Evolutionary conservation across 164 flowering plant genomes (phyloP), one percentile per base, ranked within the genome.

Genomic region (Protea cynaroides): DNA sequence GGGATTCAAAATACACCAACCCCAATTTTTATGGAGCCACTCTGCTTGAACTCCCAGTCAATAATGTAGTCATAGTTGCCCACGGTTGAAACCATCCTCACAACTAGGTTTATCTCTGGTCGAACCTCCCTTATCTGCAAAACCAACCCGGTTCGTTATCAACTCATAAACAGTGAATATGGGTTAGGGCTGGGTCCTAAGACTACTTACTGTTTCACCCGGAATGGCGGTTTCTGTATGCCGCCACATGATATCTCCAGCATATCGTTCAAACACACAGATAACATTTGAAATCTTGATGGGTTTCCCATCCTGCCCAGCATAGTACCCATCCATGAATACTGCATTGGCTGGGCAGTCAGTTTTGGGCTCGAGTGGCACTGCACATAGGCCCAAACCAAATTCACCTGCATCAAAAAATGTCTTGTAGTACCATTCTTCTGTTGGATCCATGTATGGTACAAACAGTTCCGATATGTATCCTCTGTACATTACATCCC

Each of bases 361-460:
- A 0, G 37, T 69, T 7, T 56, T 50, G 24, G 82, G 86, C 49
- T 75, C 66, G 9, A 86, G 85, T n/a, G 85, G 36, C n/a, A 73
- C 71, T 0, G 84, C 76, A 38, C 56, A 70, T 4, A 71, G 67
- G 6, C 96, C 92, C 2, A 80, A 72, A 24, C 92, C 89, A 23
- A 57, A 82, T 63, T 89, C 96, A 2, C 92, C 92, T 0, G 74
- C 67, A 65, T 89, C 92, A 36, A 86, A 70, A 58, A 65, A 85
- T 9, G 89, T 74, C 68, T 65, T 75, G 54, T 65, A 81, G 69
- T 78, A 89, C 86, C 85, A 85, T 14, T 79, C 92, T 19, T 81
- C 79, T 0, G 82, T 73, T 34, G 82, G 76, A 58, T 89, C 92
- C 89, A 81, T 81, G 70, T 86, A 89, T 1, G 96, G 89, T 25